These are phyloP conservation scores for Alternaria panax DNA, from an alignment of 2,329 filamentous ascomycete genomes.

Conservation along the genomic window DNA sequence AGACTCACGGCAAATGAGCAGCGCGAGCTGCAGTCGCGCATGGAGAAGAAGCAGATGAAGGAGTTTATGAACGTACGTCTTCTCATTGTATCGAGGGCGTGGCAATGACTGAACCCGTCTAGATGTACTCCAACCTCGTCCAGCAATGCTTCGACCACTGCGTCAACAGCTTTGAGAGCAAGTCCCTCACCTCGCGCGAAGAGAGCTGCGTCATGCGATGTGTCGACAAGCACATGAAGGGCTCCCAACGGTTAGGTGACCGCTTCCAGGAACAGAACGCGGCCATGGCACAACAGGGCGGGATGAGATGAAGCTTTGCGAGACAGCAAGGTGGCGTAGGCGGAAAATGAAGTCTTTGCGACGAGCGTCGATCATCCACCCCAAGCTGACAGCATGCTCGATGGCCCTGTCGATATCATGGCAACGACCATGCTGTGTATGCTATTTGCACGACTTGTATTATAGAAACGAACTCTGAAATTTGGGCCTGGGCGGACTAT, in stretches of 20 bases:
- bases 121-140: conserved; percentile 78
- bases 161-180: conserved; percentile 98
- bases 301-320: conserved; percentile 48
- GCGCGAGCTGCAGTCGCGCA: conserved; percentile 89
- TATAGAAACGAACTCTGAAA: conserved; percentile 19
- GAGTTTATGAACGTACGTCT: conserved; percentile 92
- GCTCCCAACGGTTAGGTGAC: conserved; percentile 86
- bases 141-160: conserved; percentile 96
- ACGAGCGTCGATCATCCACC: background rate
- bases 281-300: conserved; percentile 69
- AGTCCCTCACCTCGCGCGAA: conserved; percentile 87
- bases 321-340: background rate
- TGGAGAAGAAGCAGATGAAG: conserved; percentile 98
- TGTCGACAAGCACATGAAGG: conserved; percentile 95
- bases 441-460: conserved; percentile 16
- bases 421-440: too few relatives aligned
- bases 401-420: too few relatives aligned
- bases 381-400: background rate
- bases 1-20: conserved; percentile 82
- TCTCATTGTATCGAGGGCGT: too few relatives aligned
- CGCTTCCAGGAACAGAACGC: conserved; percentile 82
- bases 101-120: too few relatives aligned
- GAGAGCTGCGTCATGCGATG: conserved; percentile 92
- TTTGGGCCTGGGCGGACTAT: conserved; percentile 11
- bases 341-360: background rate